Evolutionary conservation across 2,329 filamentous ascomycete species (phyloP).

Genomic region (Aureobasidium uvarum): DNA sequence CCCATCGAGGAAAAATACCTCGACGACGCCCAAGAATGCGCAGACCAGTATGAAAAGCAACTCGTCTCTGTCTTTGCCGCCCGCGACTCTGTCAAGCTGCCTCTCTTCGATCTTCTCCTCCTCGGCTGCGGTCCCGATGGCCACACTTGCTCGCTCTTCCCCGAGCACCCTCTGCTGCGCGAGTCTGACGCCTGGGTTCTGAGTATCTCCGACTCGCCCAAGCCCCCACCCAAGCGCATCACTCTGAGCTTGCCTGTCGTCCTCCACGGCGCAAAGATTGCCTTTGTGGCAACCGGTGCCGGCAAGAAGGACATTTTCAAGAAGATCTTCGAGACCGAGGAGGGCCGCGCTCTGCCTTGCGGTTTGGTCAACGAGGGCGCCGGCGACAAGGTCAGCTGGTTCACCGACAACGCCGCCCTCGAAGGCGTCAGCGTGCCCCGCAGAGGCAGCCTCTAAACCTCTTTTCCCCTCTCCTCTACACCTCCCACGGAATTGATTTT

Average conservation of each 20-base stretch:
- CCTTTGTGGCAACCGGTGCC: slow-evolving; percentile 84
- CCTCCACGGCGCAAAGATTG: slow-evolving; percentile 79
- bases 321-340: slow-evolving; percentile 80
- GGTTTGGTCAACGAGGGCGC: slow-evolving; percentile 80
- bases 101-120: slow-evolving; percentile 90
- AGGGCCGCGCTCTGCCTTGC: slow-evolving; percentile 73
- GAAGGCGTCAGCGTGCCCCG: slow-evolving; percentile 80
- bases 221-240: slow-evolving; percentile 87
- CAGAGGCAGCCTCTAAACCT: slow-evolving; percentile 59
- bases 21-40: slow-evolving; percentile 83
- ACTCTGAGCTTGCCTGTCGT: slow-evolving; percentile 91
- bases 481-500: neutral
- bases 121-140: slow-evolving; percentile 94
- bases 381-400: slow-evolving; percentile 90
- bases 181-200: slow-evolving; percentile 91
- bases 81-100: slow-evolving; percentile 89
- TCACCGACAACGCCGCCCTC: slow-evolving; percentile 81
- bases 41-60: slow-evolving; percentile 87
- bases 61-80: slow-evolving; percentile 84
- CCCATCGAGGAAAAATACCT: slow-evolving; percentile 69
- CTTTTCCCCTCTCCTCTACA: no score
- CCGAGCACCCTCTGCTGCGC: slow-evolving; percentile 78
- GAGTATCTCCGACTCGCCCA: slow-evolving; percentile 87
- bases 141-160: slow-evolving; percentile 96
- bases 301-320: slow-evolving; percentile 92